phyloP scores from a whole-genome alignment of 1,284 basidiomycete genomes.

The Anthracocystis setariae region DNA sequence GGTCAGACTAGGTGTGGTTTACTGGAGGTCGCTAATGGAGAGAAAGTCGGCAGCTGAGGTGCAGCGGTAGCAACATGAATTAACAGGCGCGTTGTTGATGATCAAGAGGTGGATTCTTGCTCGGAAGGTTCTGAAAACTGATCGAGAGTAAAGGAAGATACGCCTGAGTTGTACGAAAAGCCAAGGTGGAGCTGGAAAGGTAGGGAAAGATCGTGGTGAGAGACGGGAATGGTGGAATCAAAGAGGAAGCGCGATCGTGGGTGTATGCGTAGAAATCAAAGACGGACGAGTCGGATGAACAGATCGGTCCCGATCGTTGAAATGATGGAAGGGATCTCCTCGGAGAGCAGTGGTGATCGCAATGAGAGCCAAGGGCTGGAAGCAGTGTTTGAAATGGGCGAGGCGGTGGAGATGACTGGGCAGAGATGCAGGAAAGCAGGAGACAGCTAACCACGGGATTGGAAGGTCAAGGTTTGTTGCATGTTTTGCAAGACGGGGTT shows the following conservation, averaged over 20 bases:
- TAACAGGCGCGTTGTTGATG: no score
- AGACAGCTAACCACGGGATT: not conserved
- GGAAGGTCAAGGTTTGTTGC: not conserved
- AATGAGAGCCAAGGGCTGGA: not conserved
- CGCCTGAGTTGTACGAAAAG: no score
- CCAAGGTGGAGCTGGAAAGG: no score
- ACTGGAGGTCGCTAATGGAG: no score
- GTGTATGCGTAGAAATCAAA: not conserved
- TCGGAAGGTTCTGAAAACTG: no score
- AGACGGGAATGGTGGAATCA: not conserved
- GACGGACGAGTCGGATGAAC: not conserved
- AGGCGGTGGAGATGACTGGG: not conserved
- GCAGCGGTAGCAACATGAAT: no score
- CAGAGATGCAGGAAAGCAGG: not conserved
- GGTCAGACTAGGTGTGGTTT: no score
- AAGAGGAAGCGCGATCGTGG: not conserved
- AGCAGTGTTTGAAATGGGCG: not conserved
- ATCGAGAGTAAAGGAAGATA: no score
- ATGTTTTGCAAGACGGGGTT: conserved; percentile 30
- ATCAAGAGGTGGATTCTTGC: no score
- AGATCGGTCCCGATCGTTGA: not conserved
- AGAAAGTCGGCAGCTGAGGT: no score
- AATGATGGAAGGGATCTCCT: not conserved
- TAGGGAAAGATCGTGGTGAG: not conserved
- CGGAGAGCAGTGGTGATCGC: not conserved